These are phyloP conservation scores for Symbiotaphrina buchneri DNA, from an alignment of 495 filamentous ascomycete species.

Conservation along the genomic window DNA sequence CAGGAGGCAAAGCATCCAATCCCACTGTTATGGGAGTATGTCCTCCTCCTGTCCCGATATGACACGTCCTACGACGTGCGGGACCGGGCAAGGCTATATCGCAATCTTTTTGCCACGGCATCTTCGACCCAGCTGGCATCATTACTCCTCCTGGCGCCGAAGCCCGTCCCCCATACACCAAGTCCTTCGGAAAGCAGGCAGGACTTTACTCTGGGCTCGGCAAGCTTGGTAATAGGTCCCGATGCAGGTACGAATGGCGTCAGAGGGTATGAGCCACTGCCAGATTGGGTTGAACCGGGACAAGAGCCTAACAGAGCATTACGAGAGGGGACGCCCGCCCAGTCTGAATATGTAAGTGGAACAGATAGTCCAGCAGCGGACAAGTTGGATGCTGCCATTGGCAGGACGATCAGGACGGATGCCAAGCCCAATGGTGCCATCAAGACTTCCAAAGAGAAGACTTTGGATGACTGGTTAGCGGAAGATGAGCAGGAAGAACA, in stretches of 20 bases:
- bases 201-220: constrained; percentile 55
- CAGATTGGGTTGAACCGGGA: constrained; percentile 65
- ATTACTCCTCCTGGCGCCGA: constrained; percentile 76
- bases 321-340: constrained; percentile 12
- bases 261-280: constrained; percentile 52
- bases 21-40: constrained; percentile 59
- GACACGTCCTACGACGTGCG: constrained; percentile 89
- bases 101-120: constrained; percentile 53
- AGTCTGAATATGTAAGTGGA: constrained; percentile 15
- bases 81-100: constrained; percentile 73
- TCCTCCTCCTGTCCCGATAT: constrained; percentile 68
- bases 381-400: constrained; percentile 30
- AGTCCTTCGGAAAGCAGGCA: constrained; percentile 65
- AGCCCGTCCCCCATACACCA: constrained; percentile 71
- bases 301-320: constrained; percentile 46
- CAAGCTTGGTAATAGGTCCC: constrained; percentile 62
- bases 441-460: constrained; percentile 33
- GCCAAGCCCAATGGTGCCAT: not conserved
- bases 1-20: constrained; percentile 28
- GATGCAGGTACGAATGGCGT: constrained; percentile 47
- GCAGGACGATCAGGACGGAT: constrained; percentile 3
- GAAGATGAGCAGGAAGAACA: constrained; percentile 30
- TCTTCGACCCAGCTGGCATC: constrained; percentile 65
- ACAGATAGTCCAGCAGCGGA: constrained; percentile 36
- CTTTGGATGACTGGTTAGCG: constrained; percentile 73